phyloP scores from a whole-genome alignment of 1,284 basidiomycete genomes.

The Inonotus hispidus region DNA sequence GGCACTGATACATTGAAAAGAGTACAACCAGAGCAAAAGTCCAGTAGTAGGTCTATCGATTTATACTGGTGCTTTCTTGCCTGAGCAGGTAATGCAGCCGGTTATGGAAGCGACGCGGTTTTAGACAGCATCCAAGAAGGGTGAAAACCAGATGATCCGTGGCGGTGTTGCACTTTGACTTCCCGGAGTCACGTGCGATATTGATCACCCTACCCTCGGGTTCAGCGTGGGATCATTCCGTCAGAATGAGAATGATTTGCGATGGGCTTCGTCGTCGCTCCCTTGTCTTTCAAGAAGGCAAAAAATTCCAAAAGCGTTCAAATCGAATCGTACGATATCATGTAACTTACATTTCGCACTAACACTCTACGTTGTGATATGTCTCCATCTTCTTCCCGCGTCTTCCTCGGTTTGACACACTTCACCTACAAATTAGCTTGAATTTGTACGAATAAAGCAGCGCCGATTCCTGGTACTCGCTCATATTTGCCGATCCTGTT shows the following conservation, averaged over 20 bases:
- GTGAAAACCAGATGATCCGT: neutral
- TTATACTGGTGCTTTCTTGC: neutral
- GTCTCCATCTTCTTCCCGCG: neutral
- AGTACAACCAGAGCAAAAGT: too few relatives aligned
- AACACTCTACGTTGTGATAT: neutral
- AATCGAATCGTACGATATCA: neutral
- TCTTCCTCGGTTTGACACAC: neutral
- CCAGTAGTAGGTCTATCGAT: neutral
- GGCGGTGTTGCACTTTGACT: neutral
- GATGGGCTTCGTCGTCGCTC: neutral
- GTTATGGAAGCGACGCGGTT: neutral
- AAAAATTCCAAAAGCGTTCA: neutral
- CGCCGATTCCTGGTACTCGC: neutral
- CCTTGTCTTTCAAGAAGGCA: neutral
- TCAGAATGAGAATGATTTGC: neutral
- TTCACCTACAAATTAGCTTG: neutral
- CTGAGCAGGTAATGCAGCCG: neutral
- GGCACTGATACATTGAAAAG: too few relatives aligned
- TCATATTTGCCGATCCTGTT: neutral
- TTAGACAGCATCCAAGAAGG: neutral
- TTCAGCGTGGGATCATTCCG: neutral
- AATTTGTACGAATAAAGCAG: constrained; percentile 1
- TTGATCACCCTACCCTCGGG: neutral
- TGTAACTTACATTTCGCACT: neutral
- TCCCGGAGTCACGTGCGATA: neutral